These are phyloP conservation scores for Neurospora sp. DNA, from an alignment of 495 filamentous ascomycete species.

Conservation along the genomic window DNA sequence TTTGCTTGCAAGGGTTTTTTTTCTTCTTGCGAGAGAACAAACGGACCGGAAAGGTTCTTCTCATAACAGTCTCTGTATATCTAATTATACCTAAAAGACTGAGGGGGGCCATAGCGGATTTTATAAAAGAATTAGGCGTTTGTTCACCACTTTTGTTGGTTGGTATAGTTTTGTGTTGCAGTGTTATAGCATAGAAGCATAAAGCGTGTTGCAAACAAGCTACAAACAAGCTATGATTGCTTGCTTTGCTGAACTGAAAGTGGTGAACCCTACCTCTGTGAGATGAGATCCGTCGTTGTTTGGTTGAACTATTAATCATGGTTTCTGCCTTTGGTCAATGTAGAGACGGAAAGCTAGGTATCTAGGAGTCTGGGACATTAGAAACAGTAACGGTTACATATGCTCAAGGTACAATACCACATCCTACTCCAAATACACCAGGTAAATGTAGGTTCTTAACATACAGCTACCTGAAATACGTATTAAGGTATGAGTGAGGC, in stretches of 20 bases:
- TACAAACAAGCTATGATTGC: neutral
- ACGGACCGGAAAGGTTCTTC: neutral
- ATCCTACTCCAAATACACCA: no score
- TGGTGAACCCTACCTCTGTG: no score
- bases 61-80: neutral
- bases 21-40: neutral
- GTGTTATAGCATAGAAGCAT: neutral
- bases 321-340: neutral
- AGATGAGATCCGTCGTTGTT: neutral
- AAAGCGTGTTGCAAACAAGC: neutral
- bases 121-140: neutral
- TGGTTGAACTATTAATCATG: neutral
- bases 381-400: no score
- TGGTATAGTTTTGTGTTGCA: neutral
- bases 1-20: neutral
- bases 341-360: neutral
- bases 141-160: neutral
- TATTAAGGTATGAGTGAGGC: neutral
- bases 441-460: no score
- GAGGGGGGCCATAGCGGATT: neutral
- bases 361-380: no score
- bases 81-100: neutral
- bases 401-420: no score
- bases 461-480: neutral
- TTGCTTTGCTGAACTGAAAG: neutral